Evolutionary conservation across 208 protist species (phyloP).

Genomic region (Leishmania aethiopica): DNA sequence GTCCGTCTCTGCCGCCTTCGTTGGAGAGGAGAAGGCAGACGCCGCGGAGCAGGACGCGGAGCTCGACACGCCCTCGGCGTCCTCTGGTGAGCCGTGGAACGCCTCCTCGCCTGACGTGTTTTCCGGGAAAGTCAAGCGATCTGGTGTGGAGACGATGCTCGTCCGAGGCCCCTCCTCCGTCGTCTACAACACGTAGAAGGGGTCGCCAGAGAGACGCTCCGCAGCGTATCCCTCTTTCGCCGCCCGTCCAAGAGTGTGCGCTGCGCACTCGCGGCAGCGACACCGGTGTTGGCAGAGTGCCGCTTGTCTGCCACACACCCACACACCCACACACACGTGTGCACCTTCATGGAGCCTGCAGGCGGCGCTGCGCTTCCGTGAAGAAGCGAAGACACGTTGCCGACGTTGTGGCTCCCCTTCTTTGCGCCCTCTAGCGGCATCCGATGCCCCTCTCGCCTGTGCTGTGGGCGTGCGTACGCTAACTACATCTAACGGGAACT

Average conservation of each 20-base stretch:
- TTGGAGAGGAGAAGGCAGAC: neutral
- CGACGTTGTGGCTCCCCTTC: neutral
- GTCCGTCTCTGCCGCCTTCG: neutral
- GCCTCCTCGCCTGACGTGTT: neutral
- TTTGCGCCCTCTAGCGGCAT: neutral
- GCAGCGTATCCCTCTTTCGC: neutral
- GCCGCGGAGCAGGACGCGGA: neutral
- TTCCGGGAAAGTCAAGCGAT: neutral
- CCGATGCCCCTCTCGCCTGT: neutral
- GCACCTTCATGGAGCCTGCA: neutral
- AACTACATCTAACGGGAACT: neutral
- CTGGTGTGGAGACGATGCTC: constrained; percentile 6
- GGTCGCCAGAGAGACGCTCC: neutral
- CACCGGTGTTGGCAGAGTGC: too few relatives aligned
- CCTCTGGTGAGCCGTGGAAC: too few relatives aligned
- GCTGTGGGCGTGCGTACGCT: neutral
- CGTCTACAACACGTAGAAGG: neutral
- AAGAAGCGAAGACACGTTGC: neutral
- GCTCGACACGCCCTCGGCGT: neutral
- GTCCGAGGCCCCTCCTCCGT: constrained; percentile 18
- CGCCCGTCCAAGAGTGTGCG: neutral
- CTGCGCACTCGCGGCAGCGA: neutral
- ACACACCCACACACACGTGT: too few relatives aligned
- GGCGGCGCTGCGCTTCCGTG: neutral
- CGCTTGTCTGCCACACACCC: too few relatives aligned